Conservation (phyloP, 106 monocot genomes). For the Platanthera guangdongensis region DNA sequence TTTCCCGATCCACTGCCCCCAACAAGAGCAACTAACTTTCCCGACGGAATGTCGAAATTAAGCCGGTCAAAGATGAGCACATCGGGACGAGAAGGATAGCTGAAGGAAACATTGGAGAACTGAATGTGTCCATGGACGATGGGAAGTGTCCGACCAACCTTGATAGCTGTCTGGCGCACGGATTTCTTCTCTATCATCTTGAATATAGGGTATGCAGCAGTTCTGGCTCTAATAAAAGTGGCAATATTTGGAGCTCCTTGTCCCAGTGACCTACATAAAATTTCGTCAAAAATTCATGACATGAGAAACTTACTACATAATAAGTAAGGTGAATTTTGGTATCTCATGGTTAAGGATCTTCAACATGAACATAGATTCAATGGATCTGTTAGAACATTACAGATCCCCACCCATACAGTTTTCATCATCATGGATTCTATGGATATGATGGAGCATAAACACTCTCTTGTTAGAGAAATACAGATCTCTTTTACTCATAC, state of each 20-base stretch:
- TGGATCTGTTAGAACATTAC: not conserved
- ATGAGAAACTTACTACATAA: not conserved
- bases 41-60: conserved; percentile 67
- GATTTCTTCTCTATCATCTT: conserved; percentile 85
- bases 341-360: not conserved
- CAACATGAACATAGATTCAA: not conserved
- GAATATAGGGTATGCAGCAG: conserved; percentile 84
- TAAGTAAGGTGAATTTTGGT: not conserved
- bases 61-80: conserved; percentile 52
- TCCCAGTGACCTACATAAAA: conserved; percentile 62
- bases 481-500: no score
- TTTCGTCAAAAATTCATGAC: conserved; percentile 1
- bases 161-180: conserved; percentile 24
- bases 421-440: no score
- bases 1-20: conserved; percentile 97
- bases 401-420: no score
- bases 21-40: conserved; percentile 83
- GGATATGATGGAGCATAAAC: no score
- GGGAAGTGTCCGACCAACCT: conserved; percentile 31
- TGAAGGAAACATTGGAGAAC: conserved; percentile 57
- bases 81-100: conserved; percentile 90
- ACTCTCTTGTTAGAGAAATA: no score
- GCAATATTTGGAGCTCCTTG: conserved; percentile 81
- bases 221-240: conserved; percentile 73
- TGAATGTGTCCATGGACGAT: conserved; percentile 67